Evolutionary conservation across 2,329 filamentous ascomycete genomes (phyloP), one percentile per base, ranked within the genome.

Genomic region (Diaporthe eres): DNA sequence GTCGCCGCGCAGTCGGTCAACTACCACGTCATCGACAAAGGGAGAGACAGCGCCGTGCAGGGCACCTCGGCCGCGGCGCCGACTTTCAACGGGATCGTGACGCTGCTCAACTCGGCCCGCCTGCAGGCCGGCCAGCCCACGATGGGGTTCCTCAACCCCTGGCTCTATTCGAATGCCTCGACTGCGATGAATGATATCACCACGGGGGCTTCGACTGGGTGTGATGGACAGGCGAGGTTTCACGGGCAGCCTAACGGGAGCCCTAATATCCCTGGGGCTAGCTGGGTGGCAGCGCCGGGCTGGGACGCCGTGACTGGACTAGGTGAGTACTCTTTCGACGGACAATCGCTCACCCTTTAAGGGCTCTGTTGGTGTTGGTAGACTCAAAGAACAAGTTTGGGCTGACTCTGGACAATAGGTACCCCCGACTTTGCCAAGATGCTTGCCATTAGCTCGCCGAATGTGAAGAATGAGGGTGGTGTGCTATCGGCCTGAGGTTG

Each of bases 71-170:
- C 90, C 9, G 87, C 90, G 1, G 84, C 87, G 0, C 91, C 91
- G 0, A 84, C 88, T 0, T 87, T 90, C 65, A 88, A 89, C 1
- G 88, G 86, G 25, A 86, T 92, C 72, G 83, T 92, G 65, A 85
- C 87, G 2, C 86, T 91, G 39, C 80, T 92, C 47, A 92, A 92
- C 78, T 87, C 90, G 61, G 87, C 87, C 2, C 82, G 89, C 34
- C 80, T 92, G 17, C 81, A 84, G 8, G 83, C 85, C 28, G 86
- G 86, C 2, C 86, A 86, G 78, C 78, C 85, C 9, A 78, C 80
- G 1, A 80, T 89, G 58, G 87, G 88, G 2, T 89, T 89, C 77
- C 76, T 89, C 42, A 89, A 88, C 78, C 87, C 87, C 3, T 88
- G 85, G 83, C 80, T 89, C 12, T 89, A 89, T 76, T 58, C 60